These are phyloP conservation scores for Penicillium malachiteum DNA, from an alignment of 495 filamentous ascomycete genomes.

Conservation along the genomic window DNA sequence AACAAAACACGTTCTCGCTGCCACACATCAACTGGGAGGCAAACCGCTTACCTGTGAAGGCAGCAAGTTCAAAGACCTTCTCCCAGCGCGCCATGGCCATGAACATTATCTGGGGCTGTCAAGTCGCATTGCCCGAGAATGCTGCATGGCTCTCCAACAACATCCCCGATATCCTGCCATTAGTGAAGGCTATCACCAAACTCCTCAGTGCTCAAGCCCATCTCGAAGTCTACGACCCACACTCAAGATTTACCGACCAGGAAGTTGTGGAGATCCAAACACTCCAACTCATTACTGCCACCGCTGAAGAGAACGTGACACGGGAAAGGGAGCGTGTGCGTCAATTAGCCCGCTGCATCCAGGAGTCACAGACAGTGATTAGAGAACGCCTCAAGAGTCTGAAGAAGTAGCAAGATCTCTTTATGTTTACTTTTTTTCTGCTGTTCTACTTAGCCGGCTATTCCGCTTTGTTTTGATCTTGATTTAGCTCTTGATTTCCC, in stretches of 20 bases:
- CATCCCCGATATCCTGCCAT: slow-evolving; percentile 11
- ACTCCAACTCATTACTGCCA: slow-evolving; percentile 14
- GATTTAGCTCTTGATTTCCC: not conserved
- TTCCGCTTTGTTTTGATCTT: not conserved
- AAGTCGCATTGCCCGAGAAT: slow-evolving; percentile 27
- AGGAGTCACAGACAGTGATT: slow-evolving; percentile 14
- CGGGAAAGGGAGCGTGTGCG: slow-evolving; percentile 23
- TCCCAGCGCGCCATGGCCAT: slow-evolving; percentile 29
- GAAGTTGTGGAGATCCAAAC: slow-evolving; percentile 26
- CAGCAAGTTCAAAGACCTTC: slow-evolving; percentile 21
- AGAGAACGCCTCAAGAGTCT: slow-evolving; percentile 14
- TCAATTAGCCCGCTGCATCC: slow-evolving; percentile 13
- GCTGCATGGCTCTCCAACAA: slow-evolving; percentile 28
- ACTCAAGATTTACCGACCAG: slow-evolving; percentile 11
- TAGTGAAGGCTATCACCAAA: slow-evolving; percentile 28
- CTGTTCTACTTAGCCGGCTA: not conserved
- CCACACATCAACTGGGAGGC: slow-evolving; percentile 24
- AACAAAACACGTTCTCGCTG: slow-evolving; percentile 4
- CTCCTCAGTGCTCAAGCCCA: slow-evolving; percentile 15
- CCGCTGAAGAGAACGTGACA: slow-evolving; percentile 21
- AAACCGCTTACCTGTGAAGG: slow-evolving; percentile 12
- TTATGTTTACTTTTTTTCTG: not conserved
- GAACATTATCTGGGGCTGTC: slow-evolving; percentile 25
- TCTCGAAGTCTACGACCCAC: slow-evolving; percentile 7
- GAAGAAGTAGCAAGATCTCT: slow-evolving; percentile 7